These are phyloP conservation scores for Fusarium nisikadoi DNA, from an alignment of 2,329 filamentous ascomycete species.

Conservation along the genomic window DNA sequence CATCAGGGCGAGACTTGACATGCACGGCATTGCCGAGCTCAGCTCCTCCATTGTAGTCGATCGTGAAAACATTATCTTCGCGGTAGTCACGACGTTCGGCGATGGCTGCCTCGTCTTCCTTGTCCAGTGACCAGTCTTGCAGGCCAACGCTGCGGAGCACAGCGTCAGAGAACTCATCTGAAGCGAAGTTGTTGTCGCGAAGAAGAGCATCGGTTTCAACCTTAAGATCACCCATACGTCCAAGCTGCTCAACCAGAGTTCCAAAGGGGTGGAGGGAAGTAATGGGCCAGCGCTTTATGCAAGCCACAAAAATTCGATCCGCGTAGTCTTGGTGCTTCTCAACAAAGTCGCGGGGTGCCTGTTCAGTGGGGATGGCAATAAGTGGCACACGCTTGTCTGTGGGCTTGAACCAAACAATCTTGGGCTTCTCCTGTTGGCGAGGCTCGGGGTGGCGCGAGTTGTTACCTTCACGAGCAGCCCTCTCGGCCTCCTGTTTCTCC, in stretches of 20 bases:
- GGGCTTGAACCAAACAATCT: constrained; percentile 99
- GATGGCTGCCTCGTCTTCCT: constrained; percentile 81
- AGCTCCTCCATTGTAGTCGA: constrained; percentile 87
- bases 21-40: constrained; percentile 95
- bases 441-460: constrained; percentile 78
- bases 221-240: constrained; percentile 96
- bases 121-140: constrained; percentile 88
- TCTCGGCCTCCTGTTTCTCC: constrained; percentile 98
- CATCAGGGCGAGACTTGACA: constrained; percentile 83
- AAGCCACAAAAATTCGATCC: constrained; percentile 97
- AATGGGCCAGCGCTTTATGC: constrained; percentile 99
- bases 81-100: constrained; percentile 89
- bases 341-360: constrained; percentile 96
- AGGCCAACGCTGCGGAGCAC: constrained; percentile 92
- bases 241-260: constrained; percentile 95
- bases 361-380: constrained; percentile 97
- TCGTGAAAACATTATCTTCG: constrained; percentile 86
- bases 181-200: constrained; percentile 98
- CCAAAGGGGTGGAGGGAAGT: constrained; percentile 99
- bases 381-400: constrained; percentile 98
- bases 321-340: constrained; percentile 98
- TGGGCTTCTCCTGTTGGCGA: constrained; percentile 90
- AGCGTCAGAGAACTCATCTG: constrained; percentile 97
- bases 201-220: constrained; percentile 97
- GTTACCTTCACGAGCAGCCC: constrained; percentile 86